phyloP scores from a whole-genome alignment of 306 rosid species.

The Corylus avellana region DNA sequence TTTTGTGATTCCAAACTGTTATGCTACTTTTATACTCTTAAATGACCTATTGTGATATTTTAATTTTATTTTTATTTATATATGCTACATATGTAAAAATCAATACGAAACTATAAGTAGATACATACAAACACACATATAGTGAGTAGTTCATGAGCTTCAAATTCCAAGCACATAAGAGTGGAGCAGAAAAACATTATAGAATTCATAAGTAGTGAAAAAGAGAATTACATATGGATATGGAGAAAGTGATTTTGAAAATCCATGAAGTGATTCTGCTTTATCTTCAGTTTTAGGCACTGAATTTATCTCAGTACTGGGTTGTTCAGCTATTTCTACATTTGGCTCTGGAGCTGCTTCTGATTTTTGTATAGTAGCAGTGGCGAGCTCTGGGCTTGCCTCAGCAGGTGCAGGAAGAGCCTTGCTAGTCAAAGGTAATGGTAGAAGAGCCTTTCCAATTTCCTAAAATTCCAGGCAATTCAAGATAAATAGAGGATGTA shows the following conservation, averaged over 20 bases:
- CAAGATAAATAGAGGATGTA: conserved; percentile 16
- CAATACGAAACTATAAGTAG: too few species aligned
- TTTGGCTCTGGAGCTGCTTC: conserved; percentile 48
- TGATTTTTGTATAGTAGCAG: conserved; percentile 47
- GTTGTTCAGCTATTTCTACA: conserved; percentile 41
- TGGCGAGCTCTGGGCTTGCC: conserved; percentile 43
- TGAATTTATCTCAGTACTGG: conserved; percentile 59
- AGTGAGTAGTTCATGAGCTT: neutral
- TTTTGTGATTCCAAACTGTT: neutral
- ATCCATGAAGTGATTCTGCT: conserved; percentile 55
- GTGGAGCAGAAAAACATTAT: conserved; percentile 1
- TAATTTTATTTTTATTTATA: neutral
- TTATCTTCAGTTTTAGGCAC: conserved; percentile 61
- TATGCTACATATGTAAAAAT: neutral
- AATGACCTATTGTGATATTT: neutral
- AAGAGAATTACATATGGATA: conserved; percentile 63
- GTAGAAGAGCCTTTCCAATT: conserved; percentile 86
- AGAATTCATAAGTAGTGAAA: conserved; percentile 19
- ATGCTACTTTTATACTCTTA: neutral
- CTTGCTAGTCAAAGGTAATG: conserved; percentile 49
- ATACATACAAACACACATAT: too few species aligned
- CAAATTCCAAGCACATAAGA: neutral
- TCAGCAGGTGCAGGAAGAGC: conserved; percentile 68
- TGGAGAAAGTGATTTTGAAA: conserved; percentile 75
- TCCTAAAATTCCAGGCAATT: conserved; percentile 50